Base-by-base conservation (phyloP, 371 early-diverging fungal species). In the Mortierella sp. region DNA sequence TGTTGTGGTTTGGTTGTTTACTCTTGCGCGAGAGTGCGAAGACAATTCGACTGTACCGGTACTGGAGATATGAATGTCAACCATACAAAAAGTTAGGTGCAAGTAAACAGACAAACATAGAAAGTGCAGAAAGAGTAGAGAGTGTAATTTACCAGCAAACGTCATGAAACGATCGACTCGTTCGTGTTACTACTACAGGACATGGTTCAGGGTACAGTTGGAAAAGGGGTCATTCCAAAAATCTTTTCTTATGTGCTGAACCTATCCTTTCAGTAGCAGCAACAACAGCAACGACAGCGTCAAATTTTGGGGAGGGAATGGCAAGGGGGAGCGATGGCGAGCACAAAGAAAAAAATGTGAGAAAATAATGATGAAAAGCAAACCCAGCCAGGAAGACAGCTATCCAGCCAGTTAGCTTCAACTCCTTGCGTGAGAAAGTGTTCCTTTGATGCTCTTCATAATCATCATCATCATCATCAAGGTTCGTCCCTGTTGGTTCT, bases 331-430 rank as follows among this genome's bases (percentile, higher is more conserved):
- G 14, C 18, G 18, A 49, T 49, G 18, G 49, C 48, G 49, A 49
- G 16, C 18, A 49, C 18, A 49, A 49, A 18, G 14, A n/a, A 55
- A 55, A 55, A 55, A 16, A 18, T 2, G 48, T 48, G 48, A 14
- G 48, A 21, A n/a, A 70, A 71, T 3, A n/a, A 41, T 41, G n/a
- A 38, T 35, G 18, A 65, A 65, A 60, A 60, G 0, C 16, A 60
- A 60, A 60, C 65, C 65, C 65, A 65, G 65, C 65, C 65, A 65
- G 4, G 32, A 60, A 60, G 58, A n/a, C 58, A 27, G 55, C 55
- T n/a, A 29, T 12, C 29, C 3, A 27, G 12, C 58, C 27, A 60
- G 60, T 2, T 21, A 5, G 21, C 10, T 65, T 16, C 1, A 14
- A 32, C 27, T 51, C 21, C 5, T 18, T 54, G 51, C 16, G 51